phyloP scores from a whole-genome alignment of 352 stramenopile genomes.

The Phytopythium oedochilum region DNA sequence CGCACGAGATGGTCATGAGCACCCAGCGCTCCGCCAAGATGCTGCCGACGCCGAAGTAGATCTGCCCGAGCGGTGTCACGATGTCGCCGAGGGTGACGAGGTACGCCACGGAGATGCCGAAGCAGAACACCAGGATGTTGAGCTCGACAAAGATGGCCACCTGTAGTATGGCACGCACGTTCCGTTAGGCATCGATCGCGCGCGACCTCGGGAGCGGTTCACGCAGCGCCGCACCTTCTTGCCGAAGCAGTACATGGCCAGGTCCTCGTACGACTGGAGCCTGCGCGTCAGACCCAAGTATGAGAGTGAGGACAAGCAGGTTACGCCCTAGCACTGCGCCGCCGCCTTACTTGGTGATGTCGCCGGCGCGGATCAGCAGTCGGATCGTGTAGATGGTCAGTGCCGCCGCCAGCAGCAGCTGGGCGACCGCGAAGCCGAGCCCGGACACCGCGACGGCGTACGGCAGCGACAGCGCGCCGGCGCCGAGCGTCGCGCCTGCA shows the following conservation, averaged over 20 bases:
- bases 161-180: too few relatives aligned
- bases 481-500: slow-evolving; percentile 71
- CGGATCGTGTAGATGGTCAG: slow-evolving; percentile 84
- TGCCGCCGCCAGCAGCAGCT: slow-evolving; percentile 62
- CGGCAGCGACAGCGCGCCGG: slow-evolving; percentile 69
- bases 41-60: slow-evolving; percentile 60
- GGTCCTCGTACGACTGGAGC: slow-evolving; percentile 84
- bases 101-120: slow-evolving; percentile 81
- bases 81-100: slow-evolving; percentile 82
- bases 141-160: slow-evolving; percentile 81
- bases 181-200: too few relatives aligned
- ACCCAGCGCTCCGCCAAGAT: slow-evolving; percentile 67
- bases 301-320: too few relatives aligned
- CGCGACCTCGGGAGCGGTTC: too few relatives aligned
- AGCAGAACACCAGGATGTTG: slow-evolving; percentile 85
- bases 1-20: slow-evolving; percentile 76
- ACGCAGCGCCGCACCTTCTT: slow-evolving; percentile 37
- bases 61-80: slow-evolving; percentile 64
- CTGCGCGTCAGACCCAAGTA: slow-evolving; percentile 22
- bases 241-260: slow-evolving; percentile 80
- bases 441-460: slow-evolving; percentile 80
- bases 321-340: too few relatives aligned
- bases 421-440: slow-evolving; percentile 64
- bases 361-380: slow-evolving; percentile 67
- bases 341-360: slow-evolving; percentile 82